These are phyloP conservation scores for Apiotrichum siamense DNA, from an alignment of 1,284 basidiomycete species.

Conservation along the genomic window DNA sequence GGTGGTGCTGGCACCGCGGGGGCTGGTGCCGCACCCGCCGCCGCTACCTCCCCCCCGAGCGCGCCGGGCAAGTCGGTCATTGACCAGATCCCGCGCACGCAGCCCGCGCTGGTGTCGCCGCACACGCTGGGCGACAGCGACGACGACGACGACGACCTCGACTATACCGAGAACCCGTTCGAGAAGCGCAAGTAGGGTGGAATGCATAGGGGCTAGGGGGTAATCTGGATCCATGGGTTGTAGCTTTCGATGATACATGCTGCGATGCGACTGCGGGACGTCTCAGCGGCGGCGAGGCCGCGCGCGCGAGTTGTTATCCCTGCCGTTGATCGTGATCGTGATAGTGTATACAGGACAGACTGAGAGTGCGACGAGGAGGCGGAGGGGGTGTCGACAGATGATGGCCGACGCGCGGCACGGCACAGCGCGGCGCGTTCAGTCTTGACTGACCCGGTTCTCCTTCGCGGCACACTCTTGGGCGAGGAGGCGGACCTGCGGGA, in stretches of 20 bases:
- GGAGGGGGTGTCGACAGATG: not conserved
- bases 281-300: too few species aligned
- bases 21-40: too few species aligned
- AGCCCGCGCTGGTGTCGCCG: slow-evolving; percentile 23
- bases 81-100: slow-evolving; percentile 38
- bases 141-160: slow-evolving; percentile 44
- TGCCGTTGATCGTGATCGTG: too few species aligned
- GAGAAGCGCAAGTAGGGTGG: slow-evolving; percentile 33
- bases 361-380: not conserved
- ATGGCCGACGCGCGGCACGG: slow-evolving; percentile 21
- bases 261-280: too few species aligned
- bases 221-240: too few species aligned
- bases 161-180: slow-evolving; percentile 47
- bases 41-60: too few species aligned
- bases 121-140: slow-evolving; percentile 39
- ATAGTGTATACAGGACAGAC: not conserved
- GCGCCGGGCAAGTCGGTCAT: slow-evolving; percentile 19
- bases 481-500: slow-evolving; percentile 40
- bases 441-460: slow-evolving; percentile 12
- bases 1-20: too few species aligned
- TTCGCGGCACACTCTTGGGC: slow-evolving; percentile 43
- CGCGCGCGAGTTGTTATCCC: too few species aligned
- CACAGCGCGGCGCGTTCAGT: too few species aligned
- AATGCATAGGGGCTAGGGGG: too few species aligned
- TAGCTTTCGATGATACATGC: too few species aligned